A percentile compares a stretch with the other conserved stretches of the same genome.
Conservation (phyloP, 1,284 basidiomycete genomes). For the Chondrostereum purpureum region DNA sequence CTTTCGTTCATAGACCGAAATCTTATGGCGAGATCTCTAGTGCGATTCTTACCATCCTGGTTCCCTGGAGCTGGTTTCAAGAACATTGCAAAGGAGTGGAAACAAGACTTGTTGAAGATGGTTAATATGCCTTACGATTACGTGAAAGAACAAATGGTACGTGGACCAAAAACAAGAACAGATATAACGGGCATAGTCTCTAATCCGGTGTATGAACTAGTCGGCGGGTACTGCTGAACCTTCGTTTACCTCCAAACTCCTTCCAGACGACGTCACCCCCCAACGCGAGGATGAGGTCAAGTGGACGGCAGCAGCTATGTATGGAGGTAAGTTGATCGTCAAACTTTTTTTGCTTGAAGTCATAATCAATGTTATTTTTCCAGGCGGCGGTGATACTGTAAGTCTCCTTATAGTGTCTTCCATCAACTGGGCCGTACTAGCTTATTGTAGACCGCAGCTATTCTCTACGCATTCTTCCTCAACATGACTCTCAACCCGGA, state of each 20-base stretch:
- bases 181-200: not conserved
- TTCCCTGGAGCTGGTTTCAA: constrained; percentile 30
- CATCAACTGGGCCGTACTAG: too few species aligned
- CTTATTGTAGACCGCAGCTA: constrained; percentile 14
- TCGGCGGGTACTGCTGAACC: constrained; percentile 11
- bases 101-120: constrained; percentile 15
- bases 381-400: constrained; percentile 18
- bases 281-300: constrained; percentile 16
- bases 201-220: not conserved
- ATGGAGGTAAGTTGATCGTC: constrained; percentile 15
- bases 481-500: constrained; percentile 32
- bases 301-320: constrained; percentile 17
- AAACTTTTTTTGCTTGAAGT: constrained; percentile 3
- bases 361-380: not conserved
- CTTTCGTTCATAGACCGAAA: not conserved
- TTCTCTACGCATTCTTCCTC: constrained; percentile 26
- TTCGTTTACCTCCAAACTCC: constrained; percentile 14
- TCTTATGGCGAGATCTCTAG: constrained; percentile 11
- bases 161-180: too few species aligned
- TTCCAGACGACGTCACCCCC: constrained; percentile 10
- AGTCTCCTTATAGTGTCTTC: constrained; percentile 1
- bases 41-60: constrained; percentile 24
- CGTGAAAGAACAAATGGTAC: constrained; percentile 21
- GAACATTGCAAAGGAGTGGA: constrained; percentile 17
- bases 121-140: constrained; percentile 21